Evolutionary conservation across 495 filamentous ascomycete genomes (phyloP).

Genomic region (Podospora fimiseda): DNA sequence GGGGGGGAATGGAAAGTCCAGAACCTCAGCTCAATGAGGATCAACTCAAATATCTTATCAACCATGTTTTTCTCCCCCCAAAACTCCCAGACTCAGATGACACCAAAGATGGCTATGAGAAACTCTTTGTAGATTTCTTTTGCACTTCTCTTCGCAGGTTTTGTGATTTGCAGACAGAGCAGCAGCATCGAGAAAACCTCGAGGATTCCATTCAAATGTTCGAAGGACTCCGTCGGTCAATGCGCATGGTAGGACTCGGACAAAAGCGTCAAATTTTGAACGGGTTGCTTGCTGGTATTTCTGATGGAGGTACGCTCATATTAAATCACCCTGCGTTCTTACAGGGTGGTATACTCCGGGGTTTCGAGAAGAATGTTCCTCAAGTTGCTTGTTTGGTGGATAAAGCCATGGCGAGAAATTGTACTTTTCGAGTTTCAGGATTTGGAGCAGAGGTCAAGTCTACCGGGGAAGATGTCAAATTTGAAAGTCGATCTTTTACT

Average conservation of each 20-base stretch:
- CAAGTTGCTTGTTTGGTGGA: conserved; percentile 20
- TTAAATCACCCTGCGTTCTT: conserved; percentile 38
- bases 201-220: conserved; percentile 3
- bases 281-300: no score
- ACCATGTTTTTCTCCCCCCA: conserved; percentile 58
- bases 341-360: conserved; percentile 47
- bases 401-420: conserved; percentile 42
- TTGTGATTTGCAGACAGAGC: background rate
- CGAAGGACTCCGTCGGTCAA: background rate
- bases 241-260: no score
- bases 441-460: conserved; percentile 51
- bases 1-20: no score
- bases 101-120: conserved; percentile 6
- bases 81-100: conserved; percentile 48
- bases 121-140: conserved; percentile 10
- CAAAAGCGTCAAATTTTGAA: no score
- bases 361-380: background rate
- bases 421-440: conserved; percentile 39
- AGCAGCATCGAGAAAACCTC: background rate
- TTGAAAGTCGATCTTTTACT: conserved; percentile 12
- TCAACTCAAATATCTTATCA: conserved; percentile 34
- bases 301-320: no score
- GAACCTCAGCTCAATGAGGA: background rate
- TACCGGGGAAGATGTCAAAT: conserved; percentile 27
- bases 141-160: conserved; percentile 15